These are phyloP conservation scores for Claviceps capensis DNA, from an alignment of 2,329 filamentous ascomycete species.

Conservation along the genomic window DNA sequence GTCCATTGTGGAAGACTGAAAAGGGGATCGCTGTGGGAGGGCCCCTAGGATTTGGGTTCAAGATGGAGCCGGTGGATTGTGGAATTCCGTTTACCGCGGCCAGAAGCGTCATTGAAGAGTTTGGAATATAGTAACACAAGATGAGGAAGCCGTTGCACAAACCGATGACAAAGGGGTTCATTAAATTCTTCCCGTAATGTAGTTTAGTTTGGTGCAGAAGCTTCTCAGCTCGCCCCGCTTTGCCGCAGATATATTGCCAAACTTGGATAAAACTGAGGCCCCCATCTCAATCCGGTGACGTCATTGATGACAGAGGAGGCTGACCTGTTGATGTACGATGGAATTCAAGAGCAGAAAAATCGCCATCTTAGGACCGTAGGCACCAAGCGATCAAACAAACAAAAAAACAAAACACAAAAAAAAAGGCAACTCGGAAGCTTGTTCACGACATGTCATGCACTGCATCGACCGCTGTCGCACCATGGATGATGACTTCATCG, in stretches of 20 bases:
- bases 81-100: constrained; percentile 28
- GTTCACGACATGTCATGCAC: not conserved
- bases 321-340: no score
- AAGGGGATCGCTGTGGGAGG: constrained; percentile 21
- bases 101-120: constrained; percentile 36
- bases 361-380: no score
- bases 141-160: no score
- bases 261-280: no score
- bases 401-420: not conserved
- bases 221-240: no score
- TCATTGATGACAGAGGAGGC: no score
- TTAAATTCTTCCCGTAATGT: no score
- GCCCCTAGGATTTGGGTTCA: constrained; percentile 18
- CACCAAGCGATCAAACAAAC: not conserved
- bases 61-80: constrained; percentile 11
- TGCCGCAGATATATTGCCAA: no score
- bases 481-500: not conserved
- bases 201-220: no score
- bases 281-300: no score
- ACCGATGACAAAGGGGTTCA: no score
- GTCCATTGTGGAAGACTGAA: constrained; percentile 33
- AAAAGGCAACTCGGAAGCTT: not conserved
- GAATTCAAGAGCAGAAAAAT: no score
- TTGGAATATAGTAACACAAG: constrained; percentile 5
- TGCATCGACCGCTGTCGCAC: not conserved